Evolutionary conservation across 306 rosid genomes (phyloP), one percentile per base, ranked within the genome.

Genomic region (Sechiopsis laciniata): DNA sequence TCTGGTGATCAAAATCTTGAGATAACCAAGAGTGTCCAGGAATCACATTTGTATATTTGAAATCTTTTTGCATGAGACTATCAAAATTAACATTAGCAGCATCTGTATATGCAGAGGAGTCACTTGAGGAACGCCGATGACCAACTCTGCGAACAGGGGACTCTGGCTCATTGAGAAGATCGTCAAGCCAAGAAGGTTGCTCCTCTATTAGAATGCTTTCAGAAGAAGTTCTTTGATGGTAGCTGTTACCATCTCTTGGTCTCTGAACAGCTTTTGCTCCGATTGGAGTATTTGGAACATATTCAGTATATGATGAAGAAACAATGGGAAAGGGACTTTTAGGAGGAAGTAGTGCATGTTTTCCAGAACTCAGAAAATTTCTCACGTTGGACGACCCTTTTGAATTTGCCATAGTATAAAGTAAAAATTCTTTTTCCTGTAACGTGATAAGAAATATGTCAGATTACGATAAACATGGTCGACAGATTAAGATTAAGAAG

Each of bases 171-270:
- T 95, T 87, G 75, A 95, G 97, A 48, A 95, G 99, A 85, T 95
- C 99, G 78, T 95, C 99, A 46, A 95, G 96, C 99, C 99, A 95
- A 57, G 97, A 95, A 72, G 99, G 99, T 73, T 95, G 99, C 82
- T 95, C 99, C 85, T 95, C 99, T 55, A 87, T 81, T 68, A 84
- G 77, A 74, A 68, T 80, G 86, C 97, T 91, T 88, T 95, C 99
- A 14, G 99, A 95, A 75, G 97, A 89, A 78, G 96, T 91, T 56
- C 99, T 85, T 66, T 85, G 97, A 81, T 95, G 99, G 75, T 91
- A 88, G 42, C 78, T 8, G 73, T 79, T 88, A 84, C 92, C 97
- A 51, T 84, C 99, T 82, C 92, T 87, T 40, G 88, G 83, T 77
- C 82, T 95, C 78, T 83, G 96, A 81, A 66, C 73, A 73, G 77